Base-by-base conservation (phyloP, 208 protist species). In the Leishmania major region DNA sequence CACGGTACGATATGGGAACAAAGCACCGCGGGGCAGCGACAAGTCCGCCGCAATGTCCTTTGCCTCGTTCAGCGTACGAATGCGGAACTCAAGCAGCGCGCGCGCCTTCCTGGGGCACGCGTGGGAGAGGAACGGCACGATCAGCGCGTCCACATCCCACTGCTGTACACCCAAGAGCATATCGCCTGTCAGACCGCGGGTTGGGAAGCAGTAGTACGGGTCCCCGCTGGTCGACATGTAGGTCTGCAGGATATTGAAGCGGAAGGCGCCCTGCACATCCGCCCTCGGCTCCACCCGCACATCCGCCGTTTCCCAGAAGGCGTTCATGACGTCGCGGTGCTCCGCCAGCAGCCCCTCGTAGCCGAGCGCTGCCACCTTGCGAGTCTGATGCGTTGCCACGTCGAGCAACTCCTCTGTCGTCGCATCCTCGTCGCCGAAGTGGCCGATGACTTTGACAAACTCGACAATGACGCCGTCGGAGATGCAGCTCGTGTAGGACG, bases 141-240 rank as follows among this genome's bases (percentile, higher is more conserved):
- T 88, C 62, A 97, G 84, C 28, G 93, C 93, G 60, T 98, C 96
- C 40, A 97, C 92, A 73, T 97, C 96, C 95, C 96, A 98, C 78
- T 94, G 89, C 67, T 97, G 92, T 53, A 93, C 87, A 15, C 94
- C 96, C 45, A 89, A 85, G 62, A 92, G 70, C 71, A 89, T 88
- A 78, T 95, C 90, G 40, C 91, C 90, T 49, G 90, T 93, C 37
- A 98, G 78, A 19, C 96, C 95, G 43, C 93, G 91, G 1, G 96
- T 90, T 0, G 93, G 92, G 76, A 93, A 95, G 80, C 89, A 88
- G 84, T 90, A 90, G 70, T 83, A 80, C 57, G 85, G 85, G 3
- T 72, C 79, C 7, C 77, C 53, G 64, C 89, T 87, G 37, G 84
- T 75, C 11, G 94, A 89, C 89, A 93, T 96, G 77, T 85, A 85